phyloP scores from a whole-genome alignment of 225 moss, liverwort and hornwort genomes.

The Physcomitrium patens region DNA sequence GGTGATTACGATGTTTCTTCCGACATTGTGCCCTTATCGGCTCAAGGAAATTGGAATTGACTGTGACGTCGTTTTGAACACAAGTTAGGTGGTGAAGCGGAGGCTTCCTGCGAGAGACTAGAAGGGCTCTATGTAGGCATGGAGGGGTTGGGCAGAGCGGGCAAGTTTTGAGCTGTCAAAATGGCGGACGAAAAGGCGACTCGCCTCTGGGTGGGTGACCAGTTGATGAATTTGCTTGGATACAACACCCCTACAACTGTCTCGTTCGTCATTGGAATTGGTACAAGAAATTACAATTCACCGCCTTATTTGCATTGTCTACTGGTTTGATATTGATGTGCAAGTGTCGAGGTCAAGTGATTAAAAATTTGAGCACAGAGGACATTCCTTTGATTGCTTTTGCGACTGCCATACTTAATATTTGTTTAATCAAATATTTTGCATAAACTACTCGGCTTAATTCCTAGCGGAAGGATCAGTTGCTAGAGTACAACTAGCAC shows the following conservation, averaged over 20 bases:
- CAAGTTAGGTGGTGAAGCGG: neutral
- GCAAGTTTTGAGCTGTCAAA: slow-evolving; percentile 3
- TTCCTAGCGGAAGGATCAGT: neutral
- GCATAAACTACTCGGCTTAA: neutral
- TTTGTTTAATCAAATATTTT: neutral
- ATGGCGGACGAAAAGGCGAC: slow-evolving; percentile 74
- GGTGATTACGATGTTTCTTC: neutral
- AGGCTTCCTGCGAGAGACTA: neutral
- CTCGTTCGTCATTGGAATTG: slow-evolving; percentile 72
- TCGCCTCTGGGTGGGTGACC: slow-evolving; percentile 78
- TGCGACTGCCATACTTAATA: neutral
- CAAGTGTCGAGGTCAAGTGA: neutral
- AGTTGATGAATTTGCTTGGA: slow-evolving; percentile 68
- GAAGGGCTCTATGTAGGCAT: slow-evolving; percentile 15
- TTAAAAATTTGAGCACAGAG: neutral
- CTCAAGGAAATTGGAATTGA: slow-evolving; percentile 11
- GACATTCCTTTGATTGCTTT: neutral
- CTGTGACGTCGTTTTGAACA: neutral
- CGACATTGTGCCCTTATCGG: neutral
- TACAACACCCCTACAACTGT: slow-evolving; percentile 60
- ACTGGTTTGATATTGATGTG: neutral
- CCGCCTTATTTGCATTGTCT: neutral
- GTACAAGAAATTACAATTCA: slow-evolving; percentile 22
- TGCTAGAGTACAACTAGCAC: no score
- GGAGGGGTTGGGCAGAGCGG: slow-evolving; percentile 9